Evolutionary conservation across 768 basidiomycete species (phyloP).

Genomic region (Pisolithus microcarpus): DNA sequence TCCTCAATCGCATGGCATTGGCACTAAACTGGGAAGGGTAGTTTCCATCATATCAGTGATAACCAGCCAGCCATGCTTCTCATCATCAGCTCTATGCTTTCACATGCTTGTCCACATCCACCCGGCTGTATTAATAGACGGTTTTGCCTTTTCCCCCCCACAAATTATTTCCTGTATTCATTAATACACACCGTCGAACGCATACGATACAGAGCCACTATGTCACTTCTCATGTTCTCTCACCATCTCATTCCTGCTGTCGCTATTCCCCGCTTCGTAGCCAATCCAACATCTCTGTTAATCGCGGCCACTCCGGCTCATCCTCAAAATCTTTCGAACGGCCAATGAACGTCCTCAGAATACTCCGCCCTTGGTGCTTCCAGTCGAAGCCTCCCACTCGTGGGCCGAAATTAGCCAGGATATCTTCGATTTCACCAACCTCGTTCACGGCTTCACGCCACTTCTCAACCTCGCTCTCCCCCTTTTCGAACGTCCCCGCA

Average conservation of each 20-base stretch:
- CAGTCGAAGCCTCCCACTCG: conserved; percentile 57
- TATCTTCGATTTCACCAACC: conserved; percentile 78
- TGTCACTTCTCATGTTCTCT: not conserved
- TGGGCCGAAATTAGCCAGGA: conserved; percentile 79
- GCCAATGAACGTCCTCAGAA: conserved; percentile 85
- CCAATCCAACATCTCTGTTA: conserved; percentile 48
- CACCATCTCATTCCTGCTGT: not conserved
- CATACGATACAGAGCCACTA: not conserved
- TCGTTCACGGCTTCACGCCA: conserved; percentile 76
- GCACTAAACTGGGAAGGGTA: conserved; percentile 44
- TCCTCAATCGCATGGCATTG: conserved; percentile 65
- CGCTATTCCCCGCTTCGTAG: conserved; percentile 14
- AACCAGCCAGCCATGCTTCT: conserved; percentile 2
- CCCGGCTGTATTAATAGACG: not conserved
- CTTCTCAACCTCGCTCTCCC: conserved; percentile 57
- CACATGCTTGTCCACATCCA: not conserved
- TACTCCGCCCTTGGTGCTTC: conserved; percentile 79
- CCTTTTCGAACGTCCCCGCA: conserved; percentile 53
- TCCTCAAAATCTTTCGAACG: conserved; percentile 84
- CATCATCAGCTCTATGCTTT: conserved; percentile 1
- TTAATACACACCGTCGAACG: not conserved
- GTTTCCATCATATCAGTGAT: conserved; percentile 4
- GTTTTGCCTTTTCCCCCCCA: not conserved
- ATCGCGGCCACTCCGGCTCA: conserved; percentile 72
- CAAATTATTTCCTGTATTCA: not conserved